Conservation (phyloP, 208 protist species). For the Leishmania tarentolae region DNA sequence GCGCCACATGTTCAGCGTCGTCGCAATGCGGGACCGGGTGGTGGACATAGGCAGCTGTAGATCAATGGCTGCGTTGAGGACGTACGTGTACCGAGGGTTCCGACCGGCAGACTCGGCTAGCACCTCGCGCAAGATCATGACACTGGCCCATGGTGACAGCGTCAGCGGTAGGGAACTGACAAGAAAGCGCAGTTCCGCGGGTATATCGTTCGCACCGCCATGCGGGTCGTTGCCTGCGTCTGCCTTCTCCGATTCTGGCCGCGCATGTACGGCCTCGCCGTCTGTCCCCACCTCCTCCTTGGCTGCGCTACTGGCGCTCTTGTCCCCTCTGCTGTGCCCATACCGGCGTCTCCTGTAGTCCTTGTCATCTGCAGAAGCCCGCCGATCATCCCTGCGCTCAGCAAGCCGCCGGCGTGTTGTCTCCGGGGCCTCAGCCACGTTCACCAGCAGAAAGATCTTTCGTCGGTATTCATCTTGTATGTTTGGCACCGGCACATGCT, state of each 20-base stretch:
- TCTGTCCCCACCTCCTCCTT: neutral
- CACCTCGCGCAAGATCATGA: slow-evolving; percentile 89
- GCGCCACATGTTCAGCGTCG: slow-evolving; percentile 88
- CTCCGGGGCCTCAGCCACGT: slow-evolving; percentile 69
- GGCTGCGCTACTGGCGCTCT: neutral
- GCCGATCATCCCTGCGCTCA: slow-evolving; percentile 13
- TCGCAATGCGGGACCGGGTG: slow-evolving; percentile 86
- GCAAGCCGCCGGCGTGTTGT: slow-evolving; percentile 40
- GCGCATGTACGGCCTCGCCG: neutral
- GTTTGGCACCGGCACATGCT: slow-evolving; percentile 82
- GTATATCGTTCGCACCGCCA: slow-evolving; percentile 64
- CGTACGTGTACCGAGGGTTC: slow-evolving; percentile 89
- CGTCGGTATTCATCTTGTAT: slow-evolving; percentile 92
- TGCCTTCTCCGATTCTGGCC: neutral
- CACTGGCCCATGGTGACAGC: slow-evolving; percentile 83
- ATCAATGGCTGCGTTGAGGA: slow-evolving; percentile 90
- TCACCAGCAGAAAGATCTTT: slow-evolving; percentile 91
- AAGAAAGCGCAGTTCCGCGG: slow-evolving; percentile 83
- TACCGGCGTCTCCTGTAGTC: neutral
- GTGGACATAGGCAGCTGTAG: slow-evolving; percentile 89
- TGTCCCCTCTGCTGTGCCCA: neutral
- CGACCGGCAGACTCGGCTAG: slow-evolving; percentile 81
- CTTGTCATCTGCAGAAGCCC: neutral
- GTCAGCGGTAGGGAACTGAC: slow-evolving; percentile 84
- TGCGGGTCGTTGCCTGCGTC: slow-evolving; percentile 25